phyloP scores from a whole-genome alignment of 176 grass and related monocot genomes.

The Oryza punctata region DNA sequence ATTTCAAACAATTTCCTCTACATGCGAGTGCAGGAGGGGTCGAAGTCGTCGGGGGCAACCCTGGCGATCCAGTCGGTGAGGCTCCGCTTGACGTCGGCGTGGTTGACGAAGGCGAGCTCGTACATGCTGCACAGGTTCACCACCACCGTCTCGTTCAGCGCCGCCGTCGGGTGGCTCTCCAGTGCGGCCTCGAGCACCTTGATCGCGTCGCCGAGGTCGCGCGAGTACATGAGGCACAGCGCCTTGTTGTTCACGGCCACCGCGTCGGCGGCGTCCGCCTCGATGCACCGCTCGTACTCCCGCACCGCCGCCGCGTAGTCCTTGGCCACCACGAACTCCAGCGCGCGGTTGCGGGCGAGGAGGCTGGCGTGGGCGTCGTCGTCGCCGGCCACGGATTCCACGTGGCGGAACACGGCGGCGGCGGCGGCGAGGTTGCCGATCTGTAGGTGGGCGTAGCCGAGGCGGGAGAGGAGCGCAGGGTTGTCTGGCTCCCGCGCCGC shows the following conservation, averaged over 20 bases:
- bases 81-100: slow-evolving; percentile 70
- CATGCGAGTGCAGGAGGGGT: slow-evolving; percentile 84
- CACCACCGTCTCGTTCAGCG: slow-evolving; percentile 81
- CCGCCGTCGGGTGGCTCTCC: slow-evolving; percentile 72
- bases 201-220: slow-evolving; percentile 84
- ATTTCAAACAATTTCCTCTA: slow-evolving; percentile 19
- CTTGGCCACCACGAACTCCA: slow-evolving; percentile 76
- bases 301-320: slow-evolving; percentile 82
- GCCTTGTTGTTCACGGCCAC: slow-evolving; percentile 92
- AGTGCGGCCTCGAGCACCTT: slow-evolving; percentile 87
- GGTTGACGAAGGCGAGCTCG: slow-evolving; percentile 85
- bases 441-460: slow-evolving; percentile 89
- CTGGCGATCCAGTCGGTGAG: slow-evolving; percentile 73
- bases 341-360: slow-evolving; percentile 69
- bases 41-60: slow-evolving; percentile 87
- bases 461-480: slow-evolving; percentile 67
- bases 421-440: slow-evolving; percentile 75
- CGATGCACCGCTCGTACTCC: slow-evolving; percentile 91
- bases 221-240: slow-evolving; percentile 91
- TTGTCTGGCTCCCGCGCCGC: slow-evolving; percentile 50
- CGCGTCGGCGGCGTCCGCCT: slow-evolving; percentile 65
- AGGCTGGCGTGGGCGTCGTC: slow-evolving; percentile 52
- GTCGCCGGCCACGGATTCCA: slow-evolving; percentile 48
- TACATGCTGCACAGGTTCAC: slow-evolving; percentile 97
- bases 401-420: slow-evolving; percentile 61